Evolutionary conservation across 306 rosid genomes (phyloP).

Genomic region (Abrus precatorius): DNA sequence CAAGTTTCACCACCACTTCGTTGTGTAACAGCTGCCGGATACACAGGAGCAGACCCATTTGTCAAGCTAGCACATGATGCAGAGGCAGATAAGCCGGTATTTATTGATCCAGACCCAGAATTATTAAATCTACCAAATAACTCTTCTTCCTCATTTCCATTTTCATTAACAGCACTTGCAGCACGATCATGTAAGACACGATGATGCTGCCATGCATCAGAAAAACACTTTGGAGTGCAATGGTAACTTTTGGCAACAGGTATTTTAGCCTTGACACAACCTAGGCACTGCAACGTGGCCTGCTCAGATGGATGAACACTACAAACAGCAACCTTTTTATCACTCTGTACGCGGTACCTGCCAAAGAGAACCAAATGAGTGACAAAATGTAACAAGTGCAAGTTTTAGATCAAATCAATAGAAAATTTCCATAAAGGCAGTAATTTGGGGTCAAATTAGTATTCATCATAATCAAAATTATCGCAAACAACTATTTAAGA

Average conservation of each 20-base stretch:
- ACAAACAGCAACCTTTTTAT: constrained; percentile 89
- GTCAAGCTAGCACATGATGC: constrained; percentile 75
- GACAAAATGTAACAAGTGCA: constrained; percentile 23
- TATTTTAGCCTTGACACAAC: constrained; percentile 92
- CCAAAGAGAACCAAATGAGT: constrained; percentile 41
- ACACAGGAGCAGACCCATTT: constrained; percentile 84
- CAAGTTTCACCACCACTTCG: constrained; percentile 94
- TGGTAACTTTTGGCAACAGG: constrained; percentile 94
- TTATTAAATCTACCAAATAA: constrained; percentile 82
- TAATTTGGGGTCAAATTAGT: constrained; percentile 3
- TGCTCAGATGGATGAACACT: constrained; percentile 96
- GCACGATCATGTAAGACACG: constrained; percentile 99
- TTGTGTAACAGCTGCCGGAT: constrained; percentile 86
- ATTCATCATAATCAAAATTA: constrained; percentile 11
- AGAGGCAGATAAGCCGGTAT: constrained; percentile 69
- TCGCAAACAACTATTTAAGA: constrained; percentile 12
- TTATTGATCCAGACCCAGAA: constrained; percentile 72
- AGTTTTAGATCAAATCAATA: constrained; percentile 4
- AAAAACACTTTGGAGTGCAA: constrained; percentile 96
- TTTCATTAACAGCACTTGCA: constrained; percentile 92
- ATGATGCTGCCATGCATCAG: constrained; percentile 99
- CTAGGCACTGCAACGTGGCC: constrained; percentile 97
- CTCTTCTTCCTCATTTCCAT: constrained; percentile 97
- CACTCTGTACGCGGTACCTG: constrained; percentile 98
- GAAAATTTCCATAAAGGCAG: not conserved